These are phyloP conservation scores for Zelopaecilomyces penicillatus DNA, from an alignment of 2,329 filamentous ascomycete genomes.

Conservation along the genomic window DNA sequence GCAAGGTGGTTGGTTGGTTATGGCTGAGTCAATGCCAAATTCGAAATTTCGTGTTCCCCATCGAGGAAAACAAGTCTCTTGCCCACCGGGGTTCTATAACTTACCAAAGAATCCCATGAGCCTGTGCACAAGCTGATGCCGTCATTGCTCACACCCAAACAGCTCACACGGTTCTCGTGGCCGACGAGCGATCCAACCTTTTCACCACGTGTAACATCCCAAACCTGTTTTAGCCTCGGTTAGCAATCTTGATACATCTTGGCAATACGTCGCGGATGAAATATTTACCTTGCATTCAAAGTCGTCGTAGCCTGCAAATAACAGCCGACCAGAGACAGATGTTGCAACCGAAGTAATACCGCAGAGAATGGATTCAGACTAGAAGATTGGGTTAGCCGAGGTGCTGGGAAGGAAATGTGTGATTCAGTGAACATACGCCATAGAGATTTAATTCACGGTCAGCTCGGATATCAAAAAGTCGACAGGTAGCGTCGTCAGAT, in stretches of 20 bases:
- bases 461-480: constrained; percentile 94
- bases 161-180: constrained; percentile 98
- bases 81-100: too few species aligned
- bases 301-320: constrained; percentile 97
- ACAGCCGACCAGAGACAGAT: constrained; percentile 86
- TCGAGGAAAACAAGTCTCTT: too few species aligned
- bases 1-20: too few species aligned
- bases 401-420: neutral
- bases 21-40: too few species aligned
- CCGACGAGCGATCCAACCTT: constrained; percentile 95
- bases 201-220: constrained; percentile 94
- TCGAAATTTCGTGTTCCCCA: too few species aligned
- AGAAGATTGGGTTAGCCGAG: constrained; percentile 14
- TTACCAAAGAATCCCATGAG: constrained; percentile 97
- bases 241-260: constrained; percentile 5
- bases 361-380: constrained; percentile 96
- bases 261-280: too few species aligned
- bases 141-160: constrained; percentile 96
- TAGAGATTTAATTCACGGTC: constrained; percentile 70
- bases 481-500: constrained; percentile 94
- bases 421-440: constrained; percentile 41
- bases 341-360: constrained; percentile 98
- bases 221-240: constrained; percentile 58
- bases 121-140: constrained; percentile 98
- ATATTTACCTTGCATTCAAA: constrained; percentile 94